Percentiles rank a stretch among this genome's conserved stretches.
phyloP scores from a whole-genome alignment of 2,329 filamentous ascomycete genomes.

The Penicillium griseofulvum region DNA sequence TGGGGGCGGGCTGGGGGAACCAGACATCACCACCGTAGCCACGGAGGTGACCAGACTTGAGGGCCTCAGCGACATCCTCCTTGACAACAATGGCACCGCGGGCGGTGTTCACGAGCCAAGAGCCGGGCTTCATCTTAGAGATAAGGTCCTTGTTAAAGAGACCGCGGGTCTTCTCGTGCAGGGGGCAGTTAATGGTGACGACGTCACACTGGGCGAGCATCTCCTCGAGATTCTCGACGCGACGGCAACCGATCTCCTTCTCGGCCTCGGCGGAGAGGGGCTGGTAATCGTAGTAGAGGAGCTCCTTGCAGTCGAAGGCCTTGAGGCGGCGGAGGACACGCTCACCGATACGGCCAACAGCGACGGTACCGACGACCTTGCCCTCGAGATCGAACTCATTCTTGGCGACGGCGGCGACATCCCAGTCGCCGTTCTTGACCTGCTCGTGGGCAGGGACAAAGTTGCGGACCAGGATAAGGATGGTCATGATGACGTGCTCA shows the following conservation, averaged over 20 bases:
- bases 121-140: conserved; percentile 97
- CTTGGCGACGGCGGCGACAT: conserved; percentile 94
- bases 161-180: conserved; percentile 95
- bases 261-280: conserved; percentile 80
- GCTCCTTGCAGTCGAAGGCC: conserved; percentile 98
- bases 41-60: conserved; percentile 76
- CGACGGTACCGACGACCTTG: conserved; percentile 97
- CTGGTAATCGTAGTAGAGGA: conserved; percentile 99
- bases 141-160: conserved; percentile 99
- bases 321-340: conserved; percentile 94
- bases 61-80: conserved; percentile 92
- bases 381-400: conserved; percentile 96
- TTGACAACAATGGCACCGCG: conserved; percentile 99
- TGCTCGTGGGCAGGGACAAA: conserved; percentile 97
- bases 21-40: conserved; percentile 59
- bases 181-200: conserved; percentile 98
- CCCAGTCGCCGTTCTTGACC: conserved; percentile 85
- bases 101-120: conserved; percentile 98
- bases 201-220: conserved; percentile 92
- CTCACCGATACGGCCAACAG: conserved; percentile 96
- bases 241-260: conserved; percentile 91
- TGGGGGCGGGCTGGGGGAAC: conserved; percentile 96
- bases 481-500: conserved; percentile 99
- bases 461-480: conserved; percentile 93
- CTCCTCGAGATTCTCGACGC: conserved; percentile 87